Base-by-base conservation (phyloP, 495 filamentous ascomycete genomes). In the Diplogelasinospora grovesii region DNA sequence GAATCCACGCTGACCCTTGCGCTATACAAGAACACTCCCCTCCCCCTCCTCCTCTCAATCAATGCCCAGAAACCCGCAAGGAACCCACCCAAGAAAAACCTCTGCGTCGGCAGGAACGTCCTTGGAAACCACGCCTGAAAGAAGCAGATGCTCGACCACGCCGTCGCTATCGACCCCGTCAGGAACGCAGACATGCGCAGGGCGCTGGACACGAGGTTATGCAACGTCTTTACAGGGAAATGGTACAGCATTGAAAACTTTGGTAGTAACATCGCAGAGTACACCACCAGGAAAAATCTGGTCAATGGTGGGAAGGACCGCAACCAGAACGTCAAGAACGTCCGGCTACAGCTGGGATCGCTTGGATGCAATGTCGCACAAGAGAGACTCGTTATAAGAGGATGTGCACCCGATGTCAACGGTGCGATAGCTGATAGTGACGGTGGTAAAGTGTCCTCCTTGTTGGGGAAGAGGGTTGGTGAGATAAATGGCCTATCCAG, bases 361-460 rank as follows among this genome's bases (percentile, higher is more conserved):
- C 73, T 65, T 0, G 92, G 90, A 60, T 98, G 92, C n/a, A 96
- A 77, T 14, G 90, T 70, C 2, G 92, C 92, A 64, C 92, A 98
- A 37, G 86, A 87, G 22, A 96, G 76, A 30, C 73, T 79, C 3
- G 73, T 76, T 55, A 93, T 89, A 19, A 82, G 74, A 6, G 90
- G 89, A 54, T 95, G 89, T 1, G 90, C 89, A 22, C 82, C 75
- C 1, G 83, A 77, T 22, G 86, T 84, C 20, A 96, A 77, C 8
- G 89, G 88, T 1, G 83, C 72, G 43, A 95, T 81, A 13, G 77
- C 60, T 22, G 66, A 43, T 20, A 96, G 76, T 9, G 76, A 59
- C 19, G 73, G 42, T 0, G 89, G 84, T 9, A 93, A 74, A 13
- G 78, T 73, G 27, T 72, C 67, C 9, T 73, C 70, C 38, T 74